phyloP scores from a whole-genome alignment of 352 stramenopile species.

The Globisporangium ultimum region DNA sequence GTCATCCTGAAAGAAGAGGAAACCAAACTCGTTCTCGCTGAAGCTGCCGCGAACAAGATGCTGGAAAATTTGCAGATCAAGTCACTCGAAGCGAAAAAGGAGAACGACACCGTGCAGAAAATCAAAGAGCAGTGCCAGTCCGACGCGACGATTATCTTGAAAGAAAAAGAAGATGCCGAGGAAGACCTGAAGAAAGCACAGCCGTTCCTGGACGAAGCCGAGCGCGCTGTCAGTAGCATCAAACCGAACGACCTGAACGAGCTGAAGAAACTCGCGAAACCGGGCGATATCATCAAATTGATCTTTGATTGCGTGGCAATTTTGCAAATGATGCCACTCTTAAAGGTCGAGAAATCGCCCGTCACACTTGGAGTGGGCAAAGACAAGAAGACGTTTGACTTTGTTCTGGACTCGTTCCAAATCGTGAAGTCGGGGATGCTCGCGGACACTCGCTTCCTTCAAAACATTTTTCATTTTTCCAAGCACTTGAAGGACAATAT shows the following conservation, averaged over 20 bases:
- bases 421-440: constrained; percentile 85
- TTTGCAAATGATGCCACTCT: constrained; percentile 82
- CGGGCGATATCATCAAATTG: constrained; percentile 90
- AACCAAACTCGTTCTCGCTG: constrained; percentile 78
- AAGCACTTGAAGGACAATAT: constrained; percentile 91
- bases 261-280: constrained; percentile 90
- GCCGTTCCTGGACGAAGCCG: constrained; percentile 89
- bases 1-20: constrained; percentile 85
- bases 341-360: constrained; percentile 57
- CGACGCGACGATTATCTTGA: constrained; percentile 72
- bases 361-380: constrained; percentile 78
- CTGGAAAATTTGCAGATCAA: constrained; percentile 75
- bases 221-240: constrained; percentile 83
- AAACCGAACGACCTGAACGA: constrained; percentile 90
- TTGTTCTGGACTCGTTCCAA: constrained; percentile 85
- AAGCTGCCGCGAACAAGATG: constrained; percentile 83
- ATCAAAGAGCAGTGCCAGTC: constrained; percentile 86
- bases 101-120: constrained; percentile 84
- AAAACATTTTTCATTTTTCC: constrained; percentile 90
- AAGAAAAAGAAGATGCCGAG: constrained; percentile 85
- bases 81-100: constrained; percentile 86
- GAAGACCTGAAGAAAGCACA: constrained; percentile 88
- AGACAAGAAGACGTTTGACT: constrained; percentile 85
- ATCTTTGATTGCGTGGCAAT: constrained; percentile 92
- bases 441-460: constrained; percentile 82